Evolutionary conservation across 495 filamentous ascomycete genomes (phyloP), one percentile per base, ranked within the genome.

Genomic region (Penicillium roqueforti): DNA sequence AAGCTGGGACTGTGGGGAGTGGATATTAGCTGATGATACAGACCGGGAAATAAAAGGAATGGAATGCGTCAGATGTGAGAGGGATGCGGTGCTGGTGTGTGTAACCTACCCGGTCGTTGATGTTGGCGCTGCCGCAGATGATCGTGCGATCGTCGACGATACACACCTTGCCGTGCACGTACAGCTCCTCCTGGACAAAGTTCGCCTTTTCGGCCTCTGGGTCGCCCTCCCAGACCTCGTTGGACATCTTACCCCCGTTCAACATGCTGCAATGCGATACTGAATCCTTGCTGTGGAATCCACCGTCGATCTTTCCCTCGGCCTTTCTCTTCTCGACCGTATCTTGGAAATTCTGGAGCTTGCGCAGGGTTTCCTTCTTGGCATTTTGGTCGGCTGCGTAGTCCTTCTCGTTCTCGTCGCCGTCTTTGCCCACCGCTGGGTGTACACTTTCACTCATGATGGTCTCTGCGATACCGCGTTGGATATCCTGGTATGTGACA

Each of bases 181-280:
- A 98, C 1, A 97, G 79, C 74, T 98, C 91, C 66, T 98, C 92
- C 62, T 96, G 92, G 43, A 96, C 83, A 72, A 95, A 89, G 58
- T 93, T 90, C 22, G 87, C 81, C 56, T 87, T 84, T 62, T 97
- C 92, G 13, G 79, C 78, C 53, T 91, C 80, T 0, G 82, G 73
- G 7, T 86, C 77, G 2, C 85, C 86, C 6, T 89, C 70, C 87
- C 88, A 96, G 4, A 65, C 41, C 61, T 91, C 88, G 9, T 90
- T 82, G 1, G 78, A 80, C 11, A 92, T 72, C 38, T 80, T 81
- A 4, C 79, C 79, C 16, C 78, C 80, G 46, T 80, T 78, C 13
- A 87, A 74, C 91, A 97, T 92, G 46, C 89, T 91, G 49, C 84
- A 81, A 54, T 91, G 81, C 4, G 90, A 87, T 26, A 97, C 89